Evolutionary conservation across 768 basidiomycete species (phyloP).

Genomic region (Auriculariales sp.): DNA sequence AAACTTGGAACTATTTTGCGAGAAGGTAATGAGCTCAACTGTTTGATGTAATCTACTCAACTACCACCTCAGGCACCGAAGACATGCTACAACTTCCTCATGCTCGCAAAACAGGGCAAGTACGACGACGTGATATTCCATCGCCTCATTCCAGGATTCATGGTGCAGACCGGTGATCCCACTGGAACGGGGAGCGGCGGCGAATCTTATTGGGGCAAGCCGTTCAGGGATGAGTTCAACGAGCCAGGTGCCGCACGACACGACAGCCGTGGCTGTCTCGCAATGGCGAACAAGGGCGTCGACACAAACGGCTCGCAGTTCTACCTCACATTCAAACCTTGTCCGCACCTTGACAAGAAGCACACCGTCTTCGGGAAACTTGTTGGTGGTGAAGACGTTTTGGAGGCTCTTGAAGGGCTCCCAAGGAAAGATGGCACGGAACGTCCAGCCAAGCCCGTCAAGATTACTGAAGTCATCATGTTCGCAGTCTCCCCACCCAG

Average conservation of each 20-base stretch:
- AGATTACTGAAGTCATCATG: conserved; percentile 80
- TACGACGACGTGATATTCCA: conserved; percentile 88
- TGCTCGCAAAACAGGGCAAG: conserved; percentile 80
- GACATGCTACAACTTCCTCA: conserved; percentile 96
- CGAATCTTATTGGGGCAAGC: conserved; percentile 85
- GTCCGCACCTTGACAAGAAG: conserved; percentile 80
- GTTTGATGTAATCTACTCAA: neutral
- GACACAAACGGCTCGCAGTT: conserved; percentile 86
- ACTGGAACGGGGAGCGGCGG: conserved; percentile 92
- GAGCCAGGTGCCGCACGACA: conserved; percentile 79
- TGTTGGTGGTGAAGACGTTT: conserved; percentile 86
- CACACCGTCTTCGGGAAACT: conserved; percentile 96
- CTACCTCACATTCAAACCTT: conserved; percentile 75
- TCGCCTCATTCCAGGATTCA: conserved; percentile 85
- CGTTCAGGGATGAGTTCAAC: conserved; percentile 90
- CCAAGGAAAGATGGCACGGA: conserved; percentile 77
- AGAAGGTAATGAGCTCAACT: conserved; percentile 41
- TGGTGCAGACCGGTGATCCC: conserved; percentile 99
- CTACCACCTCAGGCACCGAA: conserved; percentile 61
- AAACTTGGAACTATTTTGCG: conserved; percentile 77
- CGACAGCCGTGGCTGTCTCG: conserved; percentile 67
- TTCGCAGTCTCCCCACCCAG: conserved; percentile 22
- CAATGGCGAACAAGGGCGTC: conserved; percentile 93
- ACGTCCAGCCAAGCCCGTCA: conserved; percentile 70
- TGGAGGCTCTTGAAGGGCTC: conserved; percentile 70